These are phyloP conservation scores for Ligustrum vulgare DNA, from an alignment of 257 asterid species.

Conservation along the genomic window DNA sequence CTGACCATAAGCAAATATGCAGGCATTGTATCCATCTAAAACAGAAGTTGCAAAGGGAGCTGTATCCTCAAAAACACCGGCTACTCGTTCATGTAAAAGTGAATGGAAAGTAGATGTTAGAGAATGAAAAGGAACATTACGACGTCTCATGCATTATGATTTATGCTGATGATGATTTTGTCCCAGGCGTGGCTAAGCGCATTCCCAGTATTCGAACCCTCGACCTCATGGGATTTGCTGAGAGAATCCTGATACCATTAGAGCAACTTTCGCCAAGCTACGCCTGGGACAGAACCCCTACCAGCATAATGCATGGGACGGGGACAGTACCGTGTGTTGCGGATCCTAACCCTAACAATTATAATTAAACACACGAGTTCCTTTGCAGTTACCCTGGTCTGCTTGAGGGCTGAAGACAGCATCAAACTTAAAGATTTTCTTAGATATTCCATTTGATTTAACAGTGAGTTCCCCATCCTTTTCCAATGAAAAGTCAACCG, in stretches of 20 bases:
- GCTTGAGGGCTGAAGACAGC: slow-evolving; percentile 82
- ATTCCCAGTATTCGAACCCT: no score
- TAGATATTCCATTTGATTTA: slow-evolving; percentile 63
- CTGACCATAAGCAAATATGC: slow-evolving; percentile 96
- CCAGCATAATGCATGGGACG: no score
- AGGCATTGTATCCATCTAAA: slow-evolving; percentile 88
- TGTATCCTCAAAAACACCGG: slow-evolving; percentile 85
- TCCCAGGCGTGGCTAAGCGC: no score
- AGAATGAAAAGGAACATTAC: neutral
- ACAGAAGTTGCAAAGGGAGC: slow-evolving; percentile 87
- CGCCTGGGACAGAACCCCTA: no score
- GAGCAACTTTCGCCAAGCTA: no score
- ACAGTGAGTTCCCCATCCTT: slow-evolving; percentile 82
- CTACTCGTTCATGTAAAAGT: slow-evolving; percentile 39
- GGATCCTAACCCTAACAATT: no score
- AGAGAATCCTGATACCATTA: no score
- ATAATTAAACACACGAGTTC: neutral
- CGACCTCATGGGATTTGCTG: no score
- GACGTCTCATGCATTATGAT: no score
- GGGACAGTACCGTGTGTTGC: no score
- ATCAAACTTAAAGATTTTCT: slow-evolving; percentile 74
- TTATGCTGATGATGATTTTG: no score
- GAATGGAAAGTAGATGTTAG: slow-evolving; percentile 5
- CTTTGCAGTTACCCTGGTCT: slow-evolving; percentile 55
- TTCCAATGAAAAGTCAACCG: slow-evolving; percentile 79